Evolutionary conservation across 176 grass and related monocot genomes (phyloP), one percentile per base, ranked within the genome.

Genomic region (Oryza officinalis): DNA sequence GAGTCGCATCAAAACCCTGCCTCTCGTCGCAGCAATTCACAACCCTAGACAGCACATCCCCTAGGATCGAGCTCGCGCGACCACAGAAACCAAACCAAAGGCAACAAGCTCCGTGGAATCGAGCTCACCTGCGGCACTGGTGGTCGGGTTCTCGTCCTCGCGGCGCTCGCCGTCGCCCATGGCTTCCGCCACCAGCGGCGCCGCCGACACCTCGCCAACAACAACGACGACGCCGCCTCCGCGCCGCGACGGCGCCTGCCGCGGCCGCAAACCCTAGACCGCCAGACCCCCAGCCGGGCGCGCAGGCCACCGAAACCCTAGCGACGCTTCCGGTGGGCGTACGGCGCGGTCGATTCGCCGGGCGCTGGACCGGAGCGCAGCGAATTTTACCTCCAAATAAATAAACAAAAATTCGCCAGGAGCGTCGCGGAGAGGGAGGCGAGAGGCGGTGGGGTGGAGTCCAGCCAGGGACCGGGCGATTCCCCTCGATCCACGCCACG

Each of bases 151-250:
- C 1, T 90, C 88, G 10, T 87, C 69, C 50, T 90, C 84, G 70
- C 44, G 84, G 69, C 75, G 75, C 18, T 87, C 84, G n/a, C 30
- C 49, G 75, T 87, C 80, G 80, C 84, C 79, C 88, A 90, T 90
- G 84, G 41, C 65, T 32, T 31, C 65, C 30, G 25, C 46, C 38
- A 22, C 44, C 5, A 22, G 9, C 33, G 33, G 4, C 33, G 33
- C 33, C 37, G 37, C 67, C 15, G 75, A 15, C 46, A 9, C 26
- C 13, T 27, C 37, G 6, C 8, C 30, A 38, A 28, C 30, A 50
- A 27, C 4, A 20, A 41, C 40, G 40, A 37, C 35, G 40, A 37
- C 0, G 35, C 7, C 27, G 26, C 27, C 18, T 69, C 43, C 28
- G 41, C 28, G 13, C 52, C 78, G 44, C 45, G 74, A 82, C 44